Conservation (phyloP, 2,329 filamentous ascomycete species). For the Pezicula rhizophila region DNA sequence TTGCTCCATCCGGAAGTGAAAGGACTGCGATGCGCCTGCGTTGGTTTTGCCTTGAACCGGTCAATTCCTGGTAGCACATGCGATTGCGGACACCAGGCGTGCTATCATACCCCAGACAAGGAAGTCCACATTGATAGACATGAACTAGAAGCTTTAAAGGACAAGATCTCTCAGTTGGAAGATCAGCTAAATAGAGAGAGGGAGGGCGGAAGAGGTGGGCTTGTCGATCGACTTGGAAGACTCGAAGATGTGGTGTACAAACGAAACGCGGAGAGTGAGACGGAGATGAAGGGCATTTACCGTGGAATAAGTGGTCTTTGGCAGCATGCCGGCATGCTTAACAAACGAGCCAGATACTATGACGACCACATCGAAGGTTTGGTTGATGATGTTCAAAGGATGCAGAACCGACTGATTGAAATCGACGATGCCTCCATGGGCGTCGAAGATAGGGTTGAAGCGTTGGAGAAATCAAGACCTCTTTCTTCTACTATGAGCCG, state of each 20-base stretch:
- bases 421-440: constrained; percentile 29
- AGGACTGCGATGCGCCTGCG: constrained; percentile 53
- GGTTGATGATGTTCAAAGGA: constrained; percentile 31
- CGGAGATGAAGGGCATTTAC: constrained; percentile 49
- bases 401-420: constrained; percentile 25
- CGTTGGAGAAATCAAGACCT: constrained; percentile 14
- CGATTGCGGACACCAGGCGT: constrained; percentile 54
- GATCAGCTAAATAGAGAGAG: constrained; percentile 34
- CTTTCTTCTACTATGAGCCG: constrained; percentile 10
- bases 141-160: constrained; percentile 44
- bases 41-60: constrained; percentile 49
- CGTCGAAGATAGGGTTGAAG: constrained; percentile 25
- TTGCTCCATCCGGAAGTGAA: constrained; percentile 50
- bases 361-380: constrained; percentile 50
- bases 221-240: constrained; percentile 29
- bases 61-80: constrained; percentile 48
- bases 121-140: constrained; percentile 35
- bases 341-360: constrained; percentile 42
- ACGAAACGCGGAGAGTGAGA: constrained; percentile 42
- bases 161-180: constrained; percentile 39
- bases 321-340: constrained; percentile 39
- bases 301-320: constrained; percentile 49
- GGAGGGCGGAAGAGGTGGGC: constrained; percentile 16
- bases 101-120: constrained; percentile 46
- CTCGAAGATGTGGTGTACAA: constrained; percentile 50